These are phyloP conservation scores for Acanthamoeba triangularis DNA, from an alignment of 208 protist genomes.

Conservation along the genomic window DNA sequence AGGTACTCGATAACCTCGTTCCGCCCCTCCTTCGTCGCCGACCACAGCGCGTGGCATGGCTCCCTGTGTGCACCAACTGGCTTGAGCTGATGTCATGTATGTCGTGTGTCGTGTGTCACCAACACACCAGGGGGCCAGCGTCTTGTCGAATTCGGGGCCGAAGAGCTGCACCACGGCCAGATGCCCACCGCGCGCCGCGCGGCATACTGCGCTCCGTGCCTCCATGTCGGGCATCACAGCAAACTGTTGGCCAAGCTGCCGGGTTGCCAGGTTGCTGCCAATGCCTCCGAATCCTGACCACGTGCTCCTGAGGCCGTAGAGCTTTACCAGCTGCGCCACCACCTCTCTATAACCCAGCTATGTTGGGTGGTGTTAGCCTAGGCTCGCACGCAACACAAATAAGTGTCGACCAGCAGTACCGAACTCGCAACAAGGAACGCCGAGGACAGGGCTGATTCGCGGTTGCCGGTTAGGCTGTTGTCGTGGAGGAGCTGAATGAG, in stretches of 20 bases:
- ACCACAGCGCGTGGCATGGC: neutral
- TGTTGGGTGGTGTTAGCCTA: neutral
- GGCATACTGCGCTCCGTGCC: neutral
- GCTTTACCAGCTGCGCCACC: neutral
- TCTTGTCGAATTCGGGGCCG: neutral
- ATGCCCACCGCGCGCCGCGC: neutral
- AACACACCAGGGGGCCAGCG: neutral
- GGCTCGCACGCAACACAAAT: no score
- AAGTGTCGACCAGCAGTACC: neutral
- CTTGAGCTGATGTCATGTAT: no score
- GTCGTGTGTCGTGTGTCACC: no score
- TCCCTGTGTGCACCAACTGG: neutral
- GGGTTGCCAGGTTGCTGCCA: no score
- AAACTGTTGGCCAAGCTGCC: no score
- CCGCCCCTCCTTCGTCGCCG: neutral
- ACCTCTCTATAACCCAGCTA: neutral
- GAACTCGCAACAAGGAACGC: neutral
- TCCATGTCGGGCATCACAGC: neutral
- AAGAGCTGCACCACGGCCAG: neutral
- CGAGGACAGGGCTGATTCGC: neutral
- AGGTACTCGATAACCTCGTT: neutral
- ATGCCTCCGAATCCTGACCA: neutral
- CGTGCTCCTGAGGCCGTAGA: neutral
- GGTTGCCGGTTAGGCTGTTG: no score
- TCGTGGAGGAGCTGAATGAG: neutral